Percentiles rank a stretch among this genome's conserved stretches.
Evolutionary conservation across 2,329 filamentous ascomycete genomes (phyloP).

Genomic region (Pseudogymnoascus sp.): DNA sequence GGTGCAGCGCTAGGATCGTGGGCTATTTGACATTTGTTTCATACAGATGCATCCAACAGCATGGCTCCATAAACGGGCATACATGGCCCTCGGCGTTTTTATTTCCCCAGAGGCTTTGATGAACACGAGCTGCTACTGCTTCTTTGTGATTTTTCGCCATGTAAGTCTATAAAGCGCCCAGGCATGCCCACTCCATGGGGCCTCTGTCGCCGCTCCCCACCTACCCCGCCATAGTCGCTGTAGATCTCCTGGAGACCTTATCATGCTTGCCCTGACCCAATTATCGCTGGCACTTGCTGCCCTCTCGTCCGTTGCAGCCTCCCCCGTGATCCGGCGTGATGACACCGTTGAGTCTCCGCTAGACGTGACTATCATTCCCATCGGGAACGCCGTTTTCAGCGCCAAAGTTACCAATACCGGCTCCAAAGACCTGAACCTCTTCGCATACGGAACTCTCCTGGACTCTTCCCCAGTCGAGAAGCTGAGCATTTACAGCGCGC

Average conservation of each 20-base stretch:
- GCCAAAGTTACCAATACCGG: constrained; percentile 35
- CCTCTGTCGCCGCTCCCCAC: background rate
- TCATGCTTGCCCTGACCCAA: constrained; percentile 23
- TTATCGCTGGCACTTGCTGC: constrained; percentile 14
- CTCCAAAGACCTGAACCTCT: constrained; percentile 29
- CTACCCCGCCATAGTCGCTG: constrained; percentile 4
- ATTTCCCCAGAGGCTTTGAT: background rate
- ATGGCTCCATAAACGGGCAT: background rate
- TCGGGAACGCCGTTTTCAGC: constrained; percentile 32
- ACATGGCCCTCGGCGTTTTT: background rate
- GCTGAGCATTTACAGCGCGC: constrained; percentile 26
- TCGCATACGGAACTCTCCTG: constrained; percentile 35
- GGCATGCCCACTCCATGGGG: background rate
- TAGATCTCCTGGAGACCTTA: constrained; percentile 20
- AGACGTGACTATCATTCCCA: constrained; percentile 22
- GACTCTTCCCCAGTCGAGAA: constrained; percentile 36
- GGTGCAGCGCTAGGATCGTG: background rate
- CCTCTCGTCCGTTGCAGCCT: constrained; percentile 14
- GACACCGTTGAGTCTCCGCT: constrained; percentile 21
- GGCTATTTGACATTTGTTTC: background rate
- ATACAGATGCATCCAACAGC: background rate
- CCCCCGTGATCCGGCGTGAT: constrained; percentile 24
- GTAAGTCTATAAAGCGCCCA: background rate
- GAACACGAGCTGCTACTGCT: background rate
- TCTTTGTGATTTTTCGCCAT: background rate